Conservation (phyloP, 306 rosid species). For the Quercus cerris region DNA sequence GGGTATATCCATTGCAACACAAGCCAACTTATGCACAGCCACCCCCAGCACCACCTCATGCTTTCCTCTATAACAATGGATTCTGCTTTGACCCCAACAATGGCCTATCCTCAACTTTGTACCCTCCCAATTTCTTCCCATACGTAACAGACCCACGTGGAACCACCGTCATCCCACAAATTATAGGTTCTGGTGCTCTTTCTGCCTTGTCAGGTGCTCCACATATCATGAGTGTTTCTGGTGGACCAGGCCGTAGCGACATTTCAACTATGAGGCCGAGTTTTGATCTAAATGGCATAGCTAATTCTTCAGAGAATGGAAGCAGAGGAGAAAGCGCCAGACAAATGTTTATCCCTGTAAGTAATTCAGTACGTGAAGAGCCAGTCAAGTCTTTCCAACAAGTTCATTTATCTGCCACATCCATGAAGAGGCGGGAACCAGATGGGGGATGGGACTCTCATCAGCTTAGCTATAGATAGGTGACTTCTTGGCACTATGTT, state of each 20-base stretch:
- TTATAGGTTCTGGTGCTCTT: conserved; percentile 20
- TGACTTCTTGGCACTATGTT: conserved; percentile 22
- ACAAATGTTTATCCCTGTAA: conserved; percentile 1
- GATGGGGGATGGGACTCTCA: conserved; percentile 38
- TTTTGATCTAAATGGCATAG: conserved; percentile 2
- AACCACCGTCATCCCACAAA: conserved; percentile 17
- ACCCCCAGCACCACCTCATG: neutral
- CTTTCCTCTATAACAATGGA: conserved; percentile 22
- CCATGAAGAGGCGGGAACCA: conserved; percentile 36
- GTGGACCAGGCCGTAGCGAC: conserved; percentile 12
- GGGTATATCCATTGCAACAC: conserved; percentile 19
- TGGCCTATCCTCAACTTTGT: conserved; percentile 5
- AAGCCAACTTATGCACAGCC: conserved; percentile 12
- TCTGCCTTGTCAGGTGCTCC: neutral
- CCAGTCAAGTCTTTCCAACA: conserved; percentile 21
- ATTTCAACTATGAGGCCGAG: conserved; percentile 3
- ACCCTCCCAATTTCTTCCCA: conserved; percentile 10
- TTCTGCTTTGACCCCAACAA: conserved; percentile 28
- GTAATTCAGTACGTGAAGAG: conserved; percentile 18
- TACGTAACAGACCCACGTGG: conserved; percentile 24
- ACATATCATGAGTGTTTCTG: conserved; percentile 3
- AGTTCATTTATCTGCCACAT: conserved; percentile 3
- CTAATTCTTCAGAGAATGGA: conserved; percentile 10
- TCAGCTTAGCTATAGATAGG: conserved; percentile 22
- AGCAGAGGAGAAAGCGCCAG: conserved; percentile 19